Evolutionary conservation across 2,329 filamentous ascomycete species (phyloP), one percentile per base, ranked within the genome.

Genomic region (Arthrobotrys musiformis): DNA sequence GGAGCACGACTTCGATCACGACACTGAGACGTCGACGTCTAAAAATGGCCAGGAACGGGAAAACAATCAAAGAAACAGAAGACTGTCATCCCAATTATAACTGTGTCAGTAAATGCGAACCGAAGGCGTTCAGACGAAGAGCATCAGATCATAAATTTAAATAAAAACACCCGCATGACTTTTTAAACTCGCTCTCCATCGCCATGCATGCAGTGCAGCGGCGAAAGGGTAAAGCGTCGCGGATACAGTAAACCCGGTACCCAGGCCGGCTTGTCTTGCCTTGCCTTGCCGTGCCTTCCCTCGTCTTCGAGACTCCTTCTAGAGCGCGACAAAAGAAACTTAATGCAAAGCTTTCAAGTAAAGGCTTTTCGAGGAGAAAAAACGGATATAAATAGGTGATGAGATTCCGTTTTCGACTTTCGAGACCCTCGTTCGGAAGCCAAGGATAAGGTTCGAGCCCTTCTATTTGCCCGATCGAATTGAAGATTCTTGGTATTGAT

Each of bases 21-120:
- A 78, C 68, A 48, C 74, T 73, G 19, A 73, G 44, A 50, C 74
- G 67, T 60, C 74, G 68, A 40, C 69, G 67, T 72, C 69, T 46
- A 52, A 73, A 62, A 9, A 64, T 64, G 63, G 63, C 28, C 44
- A 78, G 68, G 24, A 78, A 46, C 33, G 74, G 62, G 37, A 73
- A 78, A 52, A 63, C 44, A 22, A 78, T 22, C 37, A 78, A 46
- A 37, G 74, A 78, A 7, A 67, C 22, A 13, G 74, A 72, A 56
- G 74, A 70, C 74, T 78, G 62, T 52, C 50, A 72, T 60, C 60
- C 66, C 61, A 30, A 35, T 58, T 37, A 72, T 62, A 63, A 26
- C 19, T 8, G 44, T 19, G 74, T 73, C 56, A 69, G 74, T 40
- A 52, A 68, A n/a, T n/a, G n/a, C n/a, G n/a, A n/a, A n/a, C n/a